Conservation (phyloP, 2,329 filamentous ascomycete species). For the Diaporthe eres region DNA sequence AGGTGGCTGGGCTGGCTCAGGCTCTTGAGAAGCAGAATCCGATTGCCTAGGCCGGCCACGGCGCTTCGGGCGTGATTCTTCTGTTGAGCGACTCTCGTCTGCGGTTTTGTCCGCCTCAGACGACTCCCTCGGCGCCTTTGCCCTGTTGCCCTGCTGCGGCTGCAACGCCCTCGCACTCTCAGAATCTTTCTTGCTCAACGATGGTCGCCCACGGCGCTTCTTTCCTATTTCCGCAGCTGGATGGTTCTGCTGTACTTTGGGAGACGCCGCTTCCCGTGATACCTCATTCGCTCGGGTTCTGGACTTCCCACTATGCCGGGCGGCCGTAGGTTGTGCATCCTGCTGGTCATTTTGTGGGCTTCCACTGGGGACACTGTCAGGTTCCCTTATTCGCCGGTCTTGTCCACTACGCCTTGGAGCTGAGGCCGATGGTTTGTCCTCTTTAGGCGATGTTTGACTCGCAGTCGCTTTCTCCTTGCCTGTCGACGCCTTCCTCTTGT, state of each 20-base stretch:
- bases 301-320: neutral
- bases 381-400: conserved; percentile 13
- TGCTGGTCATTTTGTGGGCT: neutral
- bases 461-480: conserved; percentile 10
- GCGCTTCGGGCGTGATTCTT: conserved; percentile 39
- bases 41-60: conserved; percentile 42
- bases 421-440: conserved; percentile 5
- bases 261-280: neutral
- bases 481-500: neutral
- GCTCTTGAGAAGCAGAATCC: conserved; percentile 9
- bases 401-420: conserved; percentile 30
- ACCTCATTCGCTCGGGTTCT: neutral
- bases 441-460: neutral
- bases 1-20: conserved; percentile 12
- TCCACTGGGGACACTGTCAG: neutral
- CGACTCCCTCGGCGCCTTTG: conserved; percentile 5
- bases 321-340: conserved; percentile 11
- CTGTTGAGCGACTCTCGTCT: conserved; percentile 36
- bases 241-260: neutral
- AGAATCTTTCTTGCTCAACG: conserved; percentile 6
- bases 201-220: conserved; percentile 28
- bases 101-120: neutral
- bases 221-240: neutral
- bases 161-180: neutral
- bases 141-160: conserved; percentile 21